Base-by-base conservation (phyloP, 805 yeast species). In the Cyberlindnera xylosilytica region DNA sequence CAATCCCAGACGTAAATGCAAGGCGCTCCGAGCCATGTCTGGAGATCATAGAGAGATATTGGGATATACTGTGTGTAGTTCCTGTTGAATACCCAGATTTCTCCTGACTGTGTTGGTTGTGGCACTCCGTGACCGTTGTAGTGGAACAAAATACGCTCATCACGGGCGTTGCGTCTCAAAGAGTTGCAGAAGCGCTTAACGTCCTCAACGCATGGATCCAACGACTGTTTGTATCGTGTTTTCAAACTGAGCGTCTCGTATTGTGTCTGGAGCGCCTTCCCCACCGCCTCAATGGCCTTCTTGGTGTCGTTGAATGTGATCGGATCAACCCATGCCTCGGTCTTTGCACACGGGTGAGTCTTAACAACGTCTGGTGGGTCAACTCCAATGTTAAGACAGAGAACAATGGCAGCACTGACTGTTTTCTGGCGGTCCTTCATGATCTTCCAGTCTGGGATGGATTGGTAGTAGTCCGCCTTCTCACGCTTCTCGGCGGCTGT, bases 81-180 rank as follows among this genome's bases (percentile, higher is more conserved):
- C 52, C 97, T 72, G 63, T 93, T 93, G 68, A 93, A 93, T 10
- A 93, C 98, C 99, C 99, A 93, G 20, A 93, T 87, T 59, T 93
- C 99, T 19, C 99, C 99, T 35, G 90, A 79, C 27, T 88, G 81
- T 0, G 99, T 93, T 0, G 99, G 98, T 55, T 88, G 88, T 0
- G 99, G 99, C 2, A 93, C 99, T 19, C 99, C 99, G 60, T 93
- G 99, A 6, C 99, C 99, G 55, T 93, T 93, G 62, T 93, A 93
- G 61, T 93, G 98, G 62, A 93, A 91, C 41, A 93, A 62, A 9
- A 91, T 85, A 46, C 99, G 73, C 60, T 91, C 98, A 48, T 91
- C 97, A 57, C 90, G 87, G 2, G 97, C 95, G 44, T 85, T 84
- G 42, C 97, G 73, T 52, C 99, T 72, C 46, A 93, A 67, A 0